These are phyloP conservation scores for Aciculoconidium aculeatum DNA, from an alignment of 805 yeast genomes.

Conservation along the genomic window DNA sequence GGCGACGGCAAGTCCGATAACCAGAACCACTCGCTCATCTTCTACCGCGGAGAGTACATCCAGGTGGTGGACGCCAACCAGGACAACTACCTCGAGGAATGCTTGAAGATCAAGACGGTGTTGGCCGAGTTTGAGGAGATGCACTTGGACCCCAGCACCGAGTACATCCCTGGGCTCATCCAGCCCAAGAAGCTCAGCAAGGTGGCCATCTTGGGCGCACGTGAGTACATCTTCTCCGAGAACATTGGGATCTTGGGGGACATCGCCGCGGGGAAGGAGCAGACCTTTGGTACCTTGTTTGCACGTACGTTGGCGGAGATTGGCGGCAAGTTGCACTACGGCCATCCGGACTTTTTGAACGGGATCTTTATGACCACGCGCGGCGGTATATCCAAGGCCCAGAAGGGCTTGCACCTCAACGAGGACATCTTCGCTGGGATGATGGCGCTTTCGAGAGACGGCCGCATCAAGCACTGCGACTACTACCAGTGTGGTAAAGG, in stretches of 20 bases:
- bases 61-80: slow-evolving; percentile 96
- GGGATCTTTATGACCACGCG: slow-evolving; percentile 89
- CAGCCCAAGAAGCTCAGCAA: slow-evolving; percentile 15
- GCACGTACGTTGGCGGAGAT: slow-evolving; percentile 90
- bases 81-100: slow-evolving; percentile 92
- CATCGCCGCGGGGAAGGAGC: slow-evolving; percentile 96
- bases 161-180: slow-evolving; percentile 52
- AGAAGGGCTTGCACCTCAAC: slow-evolving; percentile 85
- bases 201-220: slow-evolving; percentile 82
- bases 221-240: slow-evolving; percentile 92
- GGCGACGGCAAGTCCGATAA: slow-evolving; percentile 98
- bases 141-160: slow-evolving; percentile 46
- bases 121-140: slow-evolving; percentile 88
- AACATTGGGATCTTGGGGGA: slow-evolving; percentile 90
- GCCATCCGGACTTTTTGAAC: slow-evolving; percentile 93
- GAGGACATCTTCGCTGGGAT: slow-evolving; percentile 97
- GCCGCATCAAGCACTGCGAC: slow-evolving; percentile 91
- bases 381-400: slow-evolving; percentile 95
- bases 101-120: slow-evolving; percentile 82
- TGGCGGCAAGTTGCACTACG: slow-evolving; percentile 92
- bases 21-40: slow-evolving; percentile 82
- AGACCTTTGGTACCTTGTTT: slow-evolving; percentile 92
- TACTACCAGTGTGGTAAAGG: slow-evolving; percentile 97
- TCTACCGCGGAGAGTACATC: slow-evolving; percentile 89
- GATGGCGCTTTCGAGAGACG: slow-evolving; percentile 84